Evolutionary conservation across 2,329 filamentous ascomycete species (phyloP), one percentile per base, ranked within the genome.

Genomic region (Diaporthe velutina): DNA sequence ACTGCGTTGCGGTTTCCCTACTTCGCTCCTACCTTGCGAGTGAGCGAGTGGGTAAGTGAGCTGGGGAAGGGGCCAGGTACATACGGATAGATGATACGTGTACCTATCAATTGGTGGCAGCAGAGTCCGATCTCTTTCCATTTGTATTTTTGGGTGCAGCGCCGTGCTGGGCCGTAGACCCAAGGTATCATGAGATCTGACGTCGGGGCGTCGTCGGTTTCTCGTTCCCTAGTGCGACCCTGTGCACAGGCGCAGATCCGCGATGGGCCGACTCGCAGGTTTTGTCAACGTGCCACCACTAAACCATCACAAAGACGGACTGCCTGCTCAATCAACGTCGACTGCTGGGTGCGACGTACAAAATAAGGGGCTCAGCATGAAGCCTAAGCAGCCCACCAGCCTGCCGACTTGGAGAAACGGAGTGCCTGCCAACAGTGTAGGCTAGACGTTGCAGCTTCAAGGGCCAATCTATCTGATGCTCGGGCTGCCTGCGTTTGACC

Each of bases 111-210:
- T 17, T 42, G 40, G 40, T 17, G 40, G 40, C 17, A 42, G 40
- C 40, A 42, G 3, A 42, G 40, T 42, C 40, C 40, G 58, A 12
- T 15, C 28, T 42, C 60, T 45, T 22, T 22, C 42, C 17, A 33
- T 33, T 33, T 19, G 30, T 52, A 52, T 52, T 67, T 50, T 67
- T 67, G 61, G 60, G 42, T 48, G 40, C 10, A 30, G 40, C 28
- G 25, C 4, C 38, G 25, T 64, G 38, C 58, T 64, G n/a, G 25
- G 42, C 48, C 58, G 64, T 58, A 55, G 55, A 55, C 55, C 30
- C 72, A 40, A 30, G 73, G 50, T 6, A 50, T 74, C 28, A 66
- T 74, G 58, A 72, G 64, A 55, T 74, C 45, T 67, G 25, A 72
- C 58, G 73, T 74, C 67, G 60, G 45, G 58, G 19, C 40, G 38